Evolutionary conservation across 2,329 filamentous ascomycete species (phyloP), one percentile per base, ranked within the genome.

Genomic region (Chrysoporthe puriensis): DNA sequence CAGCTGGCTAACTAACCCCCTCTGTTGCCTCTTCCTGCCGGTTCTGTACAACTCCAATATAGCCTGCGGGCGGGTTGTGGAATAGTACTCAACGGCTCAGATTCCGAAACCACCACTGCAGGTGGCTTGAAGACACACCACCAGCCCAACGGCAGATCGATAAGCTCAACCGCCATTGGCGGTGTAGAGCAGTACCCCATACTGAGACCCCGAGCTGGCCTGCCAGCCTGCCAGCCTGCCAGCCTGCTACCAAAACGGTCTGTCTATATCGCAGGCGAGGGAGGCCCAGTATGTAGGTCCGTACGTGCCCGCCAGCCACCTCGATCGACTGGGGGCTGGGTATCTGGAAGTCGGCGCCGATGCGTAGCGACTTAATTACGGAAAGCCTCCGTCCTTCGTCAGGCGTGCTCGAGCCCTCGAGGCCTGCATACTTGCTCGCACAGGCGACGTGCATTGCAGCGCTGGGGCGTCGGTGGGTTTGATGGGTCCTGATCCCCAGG

Each of bases 131-230:
- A 40, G 32, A 59, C 14, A 43, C 50, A 13, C 26, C 54, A 56
- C 16, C 57, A 61, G 42, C 54, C 57, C 62, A 69, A 43, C 48
- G 34, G 57, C 32, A 61, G 61, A 69, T 66, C 64, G 57, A 52
- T 18, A 16, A 26, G n/a, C 57, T 62, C 62, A 67, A 64, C 62
- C 62, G 68, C 64, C 66, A 63, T 64, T 57, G 65, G 68, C 68
- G 68, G 68, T 69, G 68, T 67, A 65, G 62, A 60, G 34, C 36
- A 58, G 57, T 18, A 34, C 26, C 46, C 18, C 34, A 11, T 42
- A n/a, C 11, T n/a, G 36, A 40, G 36, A 40, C 36, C 36, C 13
- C 9, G 14, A 3, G 8, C 43, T 50, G 50, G 60, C 44, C 60
- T 40, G 46, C 13, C 21, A 21, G 34, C 42, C 56, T 26, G 26